Base-by-base conservation (phyloP, 345 rosid genomes). In the Adansonia digitata region DNA sequence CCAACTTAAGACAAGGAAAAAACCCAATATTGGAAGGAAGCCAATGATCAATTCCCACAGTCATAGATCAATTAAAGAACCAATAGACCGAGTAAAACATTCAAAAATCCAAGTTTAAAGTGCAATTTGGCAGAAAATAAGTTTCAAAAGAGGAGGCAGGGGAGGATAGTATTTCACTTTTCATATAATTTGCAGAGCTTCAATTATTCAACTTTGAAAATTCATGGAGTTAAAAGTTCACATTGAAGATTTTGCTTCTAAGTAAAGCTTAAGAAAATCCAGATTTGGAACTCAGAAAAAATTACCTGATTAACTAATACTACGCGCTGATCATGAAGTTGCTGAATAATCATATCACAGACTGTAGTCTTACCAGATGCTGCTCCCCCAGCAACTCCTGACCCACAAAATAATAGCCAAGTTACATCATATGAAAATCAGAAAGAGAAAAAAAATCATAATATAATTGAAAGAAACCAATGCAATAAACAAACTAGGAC, bases 281-380 rank as follows among this genome's bases (percentile, higher is more conserved):
- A 62, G 10, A 29, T 42, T n/a, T 18, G 53, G 22, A 45, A 40
- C 37, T 20, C 20, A 11, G 45, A 75, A 74, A 61, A 52, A 43
- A 31, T 52, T 83, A 93, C 99, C 97, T 92, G 97, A 77, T 89
- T 93, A 72, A 96, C 92, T 79, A 96, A 92, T 27, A 96, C 99
- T 53, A 96, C 98, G 71, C 99, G 97, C 80, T 96, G 99, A 83
- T 96, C 99, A 82, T 93, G 99, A 68, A 96, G 95, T 71, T 96
- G 99, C 84, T 96, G 99, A 78, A 96, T 93, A 53, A 96, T 96
- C 98, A 96, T 92, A 86, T 96, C 97, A 74, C 99, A 96, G 29
- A 93, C 98, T 61, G 99, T 86, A 79, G 99, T 93, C 85, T 96
- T 96, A 49, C 99, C 99, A 18, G 99, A 90, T 55, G 99, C 98